Base-by-base conservation (phyloP, 768 basidiomycete species). In the Boletus pseudo-olivaceus region DNA sequence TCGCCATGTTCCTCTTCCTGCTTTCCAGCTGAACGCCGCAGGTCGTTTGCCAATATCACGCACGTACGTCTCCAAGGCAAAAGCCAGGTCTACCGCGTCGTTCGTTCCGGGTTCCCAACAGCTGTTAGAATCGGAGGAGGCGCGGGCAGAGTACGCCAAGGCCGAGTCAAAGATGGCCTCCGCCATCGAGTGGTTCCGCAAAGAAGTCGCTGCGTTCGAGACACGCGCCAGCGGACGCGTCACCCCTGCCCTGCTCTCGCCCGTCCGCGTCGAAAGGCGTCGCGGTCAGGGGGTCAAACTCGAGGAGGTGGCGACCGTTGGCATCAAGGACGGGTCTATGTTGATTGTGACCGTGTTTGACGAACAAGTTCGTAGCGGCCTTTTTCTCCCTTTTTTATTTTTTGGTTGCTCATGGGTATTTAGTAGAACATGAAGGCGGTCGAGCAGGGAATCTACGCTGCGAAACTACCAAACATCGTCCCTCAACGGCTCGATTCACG, bases 271-370 rank as follows among this genome's bases (percentile, higher is more conserved):
- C 30, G 74, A 73, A 49, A 61, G 82, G 4, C 76, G 74, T 5
- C 64, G 66, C 32, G 72, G 73, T 3, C 70, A 73, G 29, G 51
- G 70, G 4, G 67, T 76, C 41, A 75, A 68, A 41, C 68, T 93
- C 35, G 84, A 90, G 39, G 86, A 90, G 49, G 65, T 93, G 26
- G 86, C 91, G 1, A 91, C 90, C 0, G 81, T 93, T 19, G 90
- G 91, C 8, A 83, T 93, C 37, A 76, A 85, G 56, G 88, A 93
- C 49, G 91, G 91, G 1, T 80, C 86, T 7, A 78, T 80, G 49
- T 71, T 93, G 53, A 58, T 93, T 26, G 76, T 93, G 11, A 90
- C 88, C 4, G 75, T 90, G 30, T 92, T 90, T 62, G 87, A 93
- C 50, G 87, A 90, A 66, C 74, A 82, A 65, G 91, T 93, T 67